A percentile compares a stretch with the other conserved stretches of the same genome.
Evolutionary conservation across 352 stramenopile species (phyloP).

Genomic region (Blastocystis sp.): DNA sequence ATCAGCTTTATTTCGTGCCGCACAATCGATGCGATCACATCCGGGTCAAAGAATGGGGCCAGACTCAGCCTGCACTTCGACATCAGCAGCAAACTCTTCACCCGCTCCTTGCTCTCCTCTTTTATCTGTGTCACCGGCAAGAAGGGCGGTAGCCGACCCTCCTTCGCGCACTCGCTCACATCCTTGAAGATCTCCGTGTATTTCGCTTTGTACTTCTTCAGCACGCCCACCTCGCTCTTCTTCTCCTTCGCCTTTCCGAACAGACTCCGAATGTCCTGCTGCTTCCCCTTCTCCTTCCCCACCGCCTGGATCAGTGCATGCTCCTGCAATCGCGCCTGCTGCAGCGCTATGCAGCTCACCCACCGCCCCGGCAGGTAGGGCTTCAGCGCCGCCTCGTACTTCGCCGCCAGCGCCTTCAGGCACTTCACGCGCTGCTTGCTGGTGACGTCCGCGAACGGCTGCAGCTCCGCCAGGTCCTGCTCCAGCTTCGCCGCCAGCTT

Average conservation of each 20-base stretch:
- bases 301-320: neutral
- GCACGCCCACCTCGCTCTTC: neutral
- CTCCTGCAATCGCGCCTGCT: slow-evolving; percentile 41
- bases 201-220: slow-evolving; percentile 2
- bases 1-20: neutral
- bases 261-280: slow-evolving; percentile 18
- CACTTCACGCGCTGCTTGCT: neutral
- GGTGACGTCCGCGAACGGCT: neutral
- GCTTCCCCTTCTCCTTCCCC: neutral
- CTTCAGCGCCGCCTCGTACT: neutral
- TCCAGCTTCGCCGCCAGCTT: neutral
- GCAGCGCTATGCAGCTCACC: slow-evolving; percentile 9
- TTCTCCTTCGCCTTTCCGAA: slow-evolving; percentile 28
- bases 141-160: slow-evolving; percentile 32
- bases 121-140: neutral
- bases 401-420: neutral
- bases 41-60: neutral
- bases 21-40: neutral
- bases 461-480: neutral
- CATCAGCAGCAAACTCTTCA: neutral
- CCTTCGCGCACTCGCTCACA: slow-evolving; percentile 11
- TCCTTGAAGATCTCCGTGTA: neutral
- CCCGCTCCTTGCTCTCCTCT: neutral
- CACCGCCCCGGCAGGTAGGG: neutral
- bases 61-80: slow-evolving; percentile 15